Base-by-base conservation (phyloP, 1,284 basidiomycete species). In the Xerocomus nothofagi region DNA sequence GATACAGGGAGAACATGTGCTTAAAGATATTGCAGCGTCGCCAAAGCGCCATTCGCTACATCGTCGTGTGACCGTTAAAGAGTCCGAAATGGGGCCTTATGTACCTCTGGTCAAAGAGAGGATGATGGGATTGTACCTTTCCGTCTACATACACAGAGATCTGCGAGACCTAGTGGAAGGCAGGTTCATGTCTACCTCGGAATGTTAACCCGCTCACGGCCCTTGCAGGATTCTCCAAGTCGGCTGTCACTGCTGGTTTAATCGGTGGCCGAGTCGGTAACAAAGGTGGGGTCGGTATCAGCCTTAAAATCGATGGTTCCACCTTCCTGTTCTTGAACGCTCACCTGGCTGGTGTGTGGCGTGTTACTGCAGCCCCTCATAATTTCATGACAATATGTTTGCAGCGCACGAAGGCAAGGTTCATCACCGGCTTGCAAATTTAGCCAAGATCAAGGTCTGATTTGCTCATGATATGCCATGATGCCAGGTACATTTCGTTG, bases 261-360 rank as follows among this genome's bases (percentile, higher is more conserved):
- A 87, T 94, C 31, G 88, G 90, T 9, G 92, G 93, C 0, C 75
- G 92, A 34, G 77, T 94, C 2, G 91, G 91, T 3, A 93, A 93
- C 63, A 92, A 92, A 61, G 90, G 89, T 4, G 91, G 85, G 12
- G 87, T 93, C 15, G 93, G 89, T 14, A 85, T 94, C 53, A 89
- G 86, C 49, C 65, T 93, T 39, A 84, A 90, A 54, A 72, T 95
- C 15, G 82, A 80, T 41, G 82, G 80, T 5, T 83, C 81, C 6
- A 85, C 89, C 0, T 74, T 94, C 30, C 73, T 95, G 14, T 93
- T 95, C 64, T 71, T 95, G 56, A 94, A 93, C 57, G 88, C 89
- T 1, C 93, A 95, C 67, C 73, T 95, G n/a, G 89, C 91, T 44
- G 86, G 86, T 86, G 54, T 26, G 74, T 65, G 27, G 4, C 7